Conservation (phyloP, 192 early-diverging fungal genomes). For the Umbelopsis isabellina region DNA sequence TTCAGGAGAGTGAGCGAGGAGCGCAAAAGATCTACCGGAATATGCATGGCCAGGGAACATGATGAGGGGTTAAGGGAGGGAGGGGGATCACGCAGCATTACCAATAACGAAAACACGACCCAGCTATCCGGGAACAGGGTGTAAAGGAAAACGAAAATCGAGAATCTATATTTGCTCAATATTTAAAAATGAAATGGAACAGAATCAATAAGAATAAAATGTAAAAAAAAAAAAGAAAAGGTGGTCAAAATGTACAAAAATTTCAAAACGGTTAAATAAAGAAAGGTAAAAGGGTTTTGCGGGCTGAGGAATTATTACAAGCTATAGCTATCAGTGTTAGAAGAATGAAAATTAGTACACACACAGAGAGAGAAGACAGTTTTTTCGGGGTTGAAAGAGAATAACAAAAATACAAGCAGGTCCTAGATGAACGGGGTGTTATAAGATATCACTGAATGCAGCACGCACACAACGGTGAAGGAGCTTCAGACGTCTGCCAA, state of each 20-base stretch:
- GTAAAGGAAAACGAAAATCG: too few relatives aligned
- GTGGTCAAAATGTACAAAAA: conserved; percentile 17
- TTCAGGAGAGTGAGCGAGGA: too few relatives aligned
- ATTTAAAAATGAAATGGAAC: background rate
- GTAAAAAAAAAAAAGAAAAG: background rate
- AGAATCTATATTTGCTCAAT: too few relatives aligned
- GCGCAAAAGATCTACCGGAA: too few relatives aligned
- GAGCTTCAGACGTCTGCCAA: conserved; percentile 13
- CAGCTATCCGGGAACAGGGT: too few relatives aligned
- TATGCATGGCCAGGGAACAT: too few relatives aligned
- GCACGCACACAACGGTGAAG: conserved; percentile 5
- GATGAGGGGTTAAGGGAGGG: too few relatives aligned
- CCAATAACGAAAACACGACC: too few relatives aligned
- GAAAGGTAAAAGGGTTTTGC: background rate
- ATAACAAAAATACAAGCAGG: background rate
- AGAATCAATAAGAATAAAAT: background rate
- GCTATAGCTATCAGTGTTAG: conserved; percentile 1
- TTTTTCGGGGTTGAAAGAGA: background rate
- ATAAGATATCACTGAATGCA: background rate
- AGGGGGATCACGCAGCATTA: too few relatives aligned
- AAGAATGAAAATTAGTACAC: background rate
- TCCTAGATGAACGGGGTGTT: background rate
- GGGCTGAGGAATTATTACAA: conserved; percentile 10
- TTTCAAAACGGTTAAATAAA: background rate
- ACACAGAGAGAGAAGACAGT: background rate